Percentiles rank a stretch among this genome's conserved stretches.
phyloP scores from a whole-genome alignment of 495 filamentous ascomycete genomes.

The Penicillium ucsense region DNA sequence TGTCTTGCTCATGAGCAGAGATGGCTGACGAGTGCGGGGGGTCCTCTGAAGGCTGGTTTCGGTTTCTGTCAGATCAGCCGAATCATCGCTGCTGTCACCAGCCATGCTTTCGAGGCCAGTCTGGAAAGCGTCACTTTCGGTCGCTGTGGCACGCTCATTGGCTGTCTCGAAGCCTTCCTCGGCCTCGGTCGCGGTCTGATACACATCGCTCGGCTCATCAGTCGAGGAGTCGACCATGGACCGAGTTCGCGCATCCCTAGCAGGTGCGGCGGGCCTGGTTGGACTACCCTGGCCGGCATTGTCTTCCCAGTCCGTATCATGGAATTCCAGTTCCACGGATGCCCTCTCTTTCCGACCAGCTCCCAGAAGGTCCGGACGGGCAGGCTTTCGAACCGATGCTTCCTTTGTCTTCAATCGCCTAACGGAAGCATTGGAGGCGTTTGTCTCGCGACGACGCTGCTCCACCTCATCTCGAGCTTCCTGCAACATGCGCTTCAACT shows the following conservation, averaged over 20 bases:
- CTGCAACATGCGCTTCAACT: constrained; percentile 90
- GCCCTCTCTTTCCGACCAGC: constrained; percentile 63
- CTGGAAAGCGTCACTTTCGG: constrained; percentile 89
- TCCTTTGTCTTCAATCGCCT: constrained; percentile 65
- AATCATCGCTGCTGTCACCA: constrained; percentile 57
- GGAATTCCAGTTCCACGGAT: constrained; percentile 51
- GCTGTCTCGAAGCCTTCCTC: constrained; percentile 78
- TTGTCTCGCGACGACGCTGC: constrained; percentile 52
- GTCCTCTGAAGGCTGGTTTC: constrained; percentile 49
- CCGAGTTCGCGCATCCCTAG: constrained; percentile 10
- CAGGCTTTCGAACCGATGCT: constrained; percentile 66
- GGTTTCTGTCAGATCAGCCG: constrained; percentile 77
- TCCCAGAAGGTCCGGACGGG: constrained; percentile 64
- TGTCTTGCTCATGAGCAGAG: constrained; percentile 35
- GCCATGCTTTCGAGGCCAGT: constrained; percentile 77
- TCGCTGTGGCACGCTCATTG: constrained; percentile 62
- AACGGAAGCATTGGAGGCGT: constrained; percentile 31
- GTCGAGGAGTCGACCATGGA: constrained; percentile 17
- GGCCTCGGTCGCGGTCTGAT: constrained; percentile 78
- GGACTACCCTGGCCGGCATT: constrained; percentile 46
- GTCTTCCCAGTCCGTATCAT: constrained; percentile 90
- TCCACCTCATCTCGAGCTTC: constrained; percentile 93
- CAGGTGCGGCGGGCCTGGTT: constrained; percentile 17
- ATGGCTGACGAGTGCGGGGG: constrained; percentile 28
- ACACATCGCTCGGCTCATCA: constrained; percentile 51